Conservation (phyloP, 2,329 filamentous ascomycete genomes). For the Cladosporium austrohemisphaericum region DNA sequence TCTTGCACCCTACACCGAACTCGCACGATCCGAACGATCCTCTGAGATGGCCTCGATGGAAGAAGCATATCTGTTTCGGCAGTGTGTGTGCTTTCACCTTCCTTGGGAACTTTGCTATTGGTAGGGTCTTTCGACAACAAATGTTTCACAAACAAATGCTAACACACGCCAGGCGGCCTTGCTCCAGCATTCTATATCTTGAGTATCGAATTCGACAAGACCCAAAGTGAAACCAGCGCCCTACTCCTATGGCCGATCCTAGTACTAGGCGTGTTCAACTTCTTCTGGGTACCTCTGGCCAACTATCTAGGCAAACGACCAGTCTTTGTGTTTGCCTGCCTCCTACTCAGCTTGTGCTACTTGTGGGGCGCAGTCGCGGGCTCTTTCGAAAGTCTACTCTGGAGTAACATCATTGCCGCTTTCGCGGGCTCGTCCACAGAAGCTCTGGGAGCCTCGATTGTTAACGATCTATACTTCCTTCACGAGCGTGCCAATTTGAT, state of each 20-base stretch:
- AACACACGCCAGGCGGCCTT: conserved; percentile 32
- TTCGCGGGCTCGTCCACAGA: conserved; percentile 46
- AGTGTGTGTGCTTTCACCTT: conserved; percentile 47
- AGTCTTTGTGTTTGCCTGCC: conserved; percentile 43
- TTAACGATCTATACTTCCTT: conserved; percentile 34
- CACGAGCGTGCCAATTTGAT: conserved; percentile 37
- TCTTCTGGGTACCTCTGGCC: conserved; percentile 50
- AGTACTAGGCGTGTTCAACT: conserved; percentile 50
- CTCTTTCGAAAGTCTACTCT: conserved; percentile 42
- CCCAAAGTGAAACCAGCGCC: conserved; percentile 42
- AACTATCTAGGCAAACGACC: conserved; percentile 47
- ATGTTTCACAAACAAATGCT: too few species aligned
- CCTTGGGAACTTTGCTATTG: conserved; percentile 45
- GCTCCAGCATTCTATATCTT: conserved; percentile 43
- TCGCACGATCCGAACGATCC: conserved; percentile 47
- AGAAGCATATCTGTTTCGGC: conserved; percentile 46
- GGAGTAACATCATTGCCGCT: conserved; percentile 45
- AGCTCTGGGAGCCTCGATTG: conserved; percentile 40
- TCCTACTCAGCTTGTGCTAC: conserved; percentile 44
- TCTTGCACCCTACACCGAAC: conserved; percentile 49
- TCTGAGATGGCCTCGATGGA: conserved; percentile 45
- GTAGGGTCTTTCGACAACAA: too few species aligned
- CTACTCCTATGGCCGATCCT: conserved; percentile 43
- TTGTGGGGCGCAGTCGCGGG: conserved; percentile 46
- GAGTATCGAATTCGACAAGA: conserved; percentile 45